Evolutionary conservation across 768 basidiomycete species (phyloP), one percentile per base, ranked within the genome.

Genomic region (Tremella yokohamensis): DNA sequence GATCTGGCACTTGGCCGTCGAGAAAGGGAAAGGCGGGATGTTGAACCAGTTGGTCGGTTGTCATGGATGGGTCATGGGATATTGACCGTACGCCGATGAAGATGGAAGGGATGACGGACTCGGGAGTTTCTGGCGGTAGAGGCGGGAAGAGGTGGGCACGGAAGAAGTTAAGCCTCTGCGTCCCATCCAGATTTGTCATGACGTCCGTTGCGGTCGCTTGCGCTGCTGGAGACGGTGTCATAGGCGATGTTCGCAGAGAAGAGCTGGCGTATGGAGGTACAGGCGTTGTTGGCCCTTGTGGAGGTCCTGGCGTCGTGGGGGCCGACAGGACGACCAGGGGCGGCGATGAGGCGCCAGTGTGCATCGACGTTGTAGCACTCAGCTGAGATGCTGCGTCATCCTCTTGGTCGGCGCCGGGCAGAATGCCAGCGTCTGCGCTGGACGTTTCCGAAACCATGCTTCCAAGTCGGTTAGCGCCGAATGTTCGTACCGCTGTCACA

Each of bases 141-240:
- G 68, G 60, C 19, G 69, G 64, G 57, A 71, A 71, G 20, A 71
- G 20, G 38, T 71, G 69, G 11, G 69, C 69, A 13, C 69, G 60
- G 69, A 71, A 71, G 39, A 71, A 71, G 56, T 71, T 71, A 18
- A 71, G 61, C 26, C 59, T 47, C 18, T 66, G 50, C 6, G 69
- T 34, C 39, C 66, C 69, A 22, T 64, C 45, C 6, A 26, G 39
- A 7, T 64, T 64, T 18, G 63, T 64, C 2, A 60, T 54, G 4
- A 71, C 63, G 11, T 59, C 61, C 1, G 42, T 15, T n/a, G 22
- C 29, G 4, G n/a, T n/a, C 4, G 42, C n/a, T 45, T 45, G 42
- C n/a, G 42, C 42, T 45, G n/a, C n/a, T n/a, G 15, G 42, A 45
- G 42, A 45, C 4, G 42, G 4, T 8, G 42, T 18, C n/a, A 18